A percentile compares a stretch with the other conserved stretches of the same genome.
Conservation (phyloP, 768 basidiomycete genomes). For the Boletus patriciae region DNA sequence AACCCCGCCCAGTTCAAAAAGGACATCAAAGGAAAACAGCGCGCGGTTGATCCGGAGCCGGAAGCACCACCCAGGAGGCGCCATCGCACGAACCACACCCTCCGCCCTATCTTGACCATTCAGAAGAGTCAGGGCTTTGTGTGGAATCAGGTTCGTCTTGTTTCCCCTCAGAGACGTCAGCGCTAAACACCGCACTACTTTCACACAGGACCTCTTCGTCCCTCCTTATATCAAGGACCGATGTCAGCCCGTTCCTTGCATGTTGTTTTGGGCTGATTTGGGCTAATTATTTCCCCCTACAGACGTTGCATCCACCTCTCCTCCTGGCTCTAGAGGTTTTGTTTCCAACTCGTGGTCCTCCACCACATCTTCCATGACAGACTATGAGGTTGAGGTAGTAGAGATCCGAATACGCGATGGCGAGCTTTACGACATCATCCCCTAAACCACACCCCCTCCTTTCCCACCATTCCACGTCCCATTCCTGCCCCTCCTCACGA, state of each 20-base stretch:
- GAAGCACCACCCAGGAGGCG: slow-evolving; percentile 48
- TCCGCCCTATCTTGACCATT: slow-evolving; percentile 83
- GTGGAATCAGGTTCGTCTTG: slow-evolving; percentile 77
- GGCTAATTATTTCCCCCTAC: slow-evolving; percentile 1
- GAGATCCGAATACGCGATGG: slow-evolving; percentile 82
- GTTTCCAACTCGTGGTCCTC: slow-evolving; percentile 69
- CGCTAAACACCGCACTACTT: background rate
- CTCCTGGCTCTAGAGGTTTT: slow-evolving; percentile 66
- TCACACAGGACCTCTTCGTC: slow-evolving; percentile 74
- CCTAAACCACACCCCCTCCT: slow-evolving; percentile 28
- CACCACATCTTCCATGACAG: slow-evolving; percentile 62
- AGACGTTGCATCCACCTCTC: slow-evolving; percentile 85
- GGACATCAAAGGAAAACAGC: slow-evolving; percentile 79
- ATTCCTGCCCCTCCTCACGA: background rate
- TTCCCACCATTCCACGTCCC: background rate
- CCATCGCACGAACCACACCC: slow-evolving; percentile 53
- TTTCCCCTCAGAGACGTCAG: background rate
- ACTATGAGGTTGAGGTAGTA: slow-evolving; percentile 85
- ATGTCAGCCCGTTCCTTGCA: slow-evolving; percentile 55
- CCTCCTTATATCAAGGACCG: slow-evolving; percentile 89
- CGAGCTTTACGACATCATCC: slow-evolving; percentile 77
- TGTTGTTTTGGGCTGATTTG: slow-evolving; percentile 11
- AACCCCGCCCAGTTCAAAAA: slow-evolving; percentile 45
- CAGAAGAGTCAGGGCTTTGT: slow-evolving; percentile 87
- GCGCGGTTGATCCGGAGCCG: slow-evolving; percentile 66